A percentile compares a stretch with the other conserved stretches of the same genome.
phyloP scores from a whole-genome alignment of 1,139 yeast species.

The Saccharomyces hybrid region DNA sequence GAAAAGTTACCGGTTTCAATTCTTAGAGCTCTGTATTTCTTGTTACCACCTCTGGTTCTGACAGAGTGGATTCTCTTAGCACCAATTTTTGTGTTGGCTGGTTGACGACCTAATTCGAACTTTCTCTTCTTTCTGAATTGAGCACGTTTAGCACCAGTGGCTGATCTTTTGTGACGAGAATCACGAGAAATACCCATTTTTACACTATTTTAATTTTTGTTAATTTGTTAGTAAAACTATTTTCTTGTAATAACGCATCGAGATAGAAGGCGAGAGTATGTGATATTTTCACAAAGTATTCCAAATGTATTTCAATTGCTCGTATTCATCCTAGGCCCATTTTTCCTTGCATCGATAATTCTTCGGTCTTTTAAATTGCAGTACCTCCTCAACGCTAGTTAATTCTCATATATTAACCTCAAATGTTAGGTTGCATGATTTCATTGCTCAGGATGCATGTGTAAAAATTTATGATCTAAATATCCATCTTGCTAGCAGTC shows the following conservation, averaged over 20 bases:
- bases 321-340: background rate
- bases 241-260: slow-evolving; percentile 1
- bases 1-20: slow-evolving; percentile 99
- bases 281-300: background rate
- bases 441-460: background rate
- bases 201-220: slow-evolving; percentile 13
- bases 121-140: slow-evolving; percentile 99
- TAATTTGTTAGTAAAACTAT: slow-evolving; percentile 16
- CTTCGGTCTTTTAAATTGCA: background rate
- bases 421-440: background rate
- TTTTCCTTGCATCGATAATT: background rate
- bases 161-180: slow-evolving; percentile 99
- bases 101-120: slow-evolving; percentile 99
- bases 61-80: slow-evolving; percentile 97
- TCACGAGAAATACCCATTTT: slow-evolving; percentile 99
- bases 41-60: slow-evolving; percentile 99
- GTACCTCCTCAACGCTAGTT: no score
- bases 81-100: slow-evolving; percentile 99
- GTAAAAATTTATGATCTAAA: background rate
- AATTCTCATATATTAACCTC: background rate
- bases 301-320: background rate
- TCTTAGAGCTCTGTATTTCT: slow-evolving; percentile 99
- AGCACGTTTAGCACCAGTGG: slow-evolving; percentile 99
- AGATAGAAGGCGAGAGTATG: background rate
- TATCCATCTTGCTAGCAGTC: background rate